phyloP scores from a whole-genome alignment of 2,329 filamentous ascomycete species.

The Trichophyton simii region DNA sequence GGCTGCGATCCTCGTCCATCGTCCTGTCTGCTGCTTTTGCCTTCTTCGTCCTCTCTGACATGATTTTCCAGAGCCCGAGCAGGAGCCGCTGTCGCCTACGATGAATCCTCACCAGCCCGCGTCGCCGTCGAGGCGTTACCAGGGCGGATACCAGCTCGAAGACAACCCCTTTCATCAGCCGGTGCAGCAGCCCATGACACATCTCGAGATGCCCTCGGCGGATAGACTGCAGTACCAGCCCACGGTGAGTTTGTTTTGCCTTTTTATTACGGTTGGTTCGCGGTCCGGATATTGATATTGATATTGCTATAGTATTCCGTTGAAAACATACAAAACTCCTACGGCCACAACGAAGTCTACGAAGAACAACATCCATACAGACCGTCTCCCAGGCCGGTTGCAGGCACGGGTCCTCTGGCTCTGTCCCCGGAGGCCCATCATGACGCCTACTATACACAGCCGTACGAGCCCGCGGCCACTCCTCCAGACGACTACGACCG shows the following conservation, averaged over 20 bases:
- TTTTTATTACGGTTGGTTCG: neutral
- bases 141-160: conserved; percentile 69
- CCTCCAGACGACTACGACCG: conserved; percentile 45
- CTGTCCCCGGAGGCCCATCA: conserved; percentile 76
- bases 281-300: neutral
- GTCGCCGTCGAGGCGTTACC: conserved; percentile 64
- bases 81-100: neutral
- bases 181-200: conserved; percentile 19
- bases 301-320: conserved; percentile 50
- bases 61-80: neutral
- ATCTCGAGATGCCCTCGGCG: conserved; percentile 57
- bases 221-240: conserved; percentile 75
- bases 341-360: conserved; percentile 50
- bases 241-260: conserved; percentile 49
- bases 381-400: conserved; percentile 29
- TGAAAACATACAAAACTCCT: conserved; percentile 52
- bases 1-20: no score
- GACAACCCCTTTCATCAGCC: conserved; percentile 56
- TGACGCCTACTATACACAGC: conserved; percentile 72
- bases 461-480: conserved; percentile 57
- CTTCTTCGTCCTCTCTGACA: neutral
- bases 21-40: neutral
- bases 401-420: conserved; percentile 37
- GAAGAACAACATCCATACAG: conserved; percentile 39
- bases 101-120: conserved; percentile 4